Evolutionary conservation across 805 yeast species (phyloP).

Genomic region (Cyberlindnera mycetangii): DNA sequence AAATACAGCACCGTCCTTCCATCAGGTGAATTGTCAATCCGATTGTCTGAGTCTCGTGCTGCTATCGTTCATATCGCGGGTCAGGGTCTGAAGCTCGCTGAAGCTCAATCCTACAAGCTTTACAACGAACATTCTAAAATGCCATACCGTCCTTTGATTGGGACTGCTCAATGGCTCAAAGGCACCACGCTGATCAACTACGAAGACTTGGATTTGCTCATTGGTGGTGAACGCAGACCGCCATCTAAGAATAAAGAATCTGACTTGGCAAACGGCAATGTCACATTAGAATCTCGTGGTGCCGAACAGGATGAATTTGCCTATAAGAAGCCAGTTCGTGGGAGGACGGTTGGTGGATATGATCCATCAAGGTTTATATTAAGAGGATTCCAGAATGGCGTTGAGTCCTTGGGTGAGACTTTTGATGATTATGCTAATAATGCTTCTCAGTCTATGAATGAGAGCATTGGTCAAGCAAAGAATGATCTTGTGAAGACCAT

Average conservation of each 20-base stretch:
- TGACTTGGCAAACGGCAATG: conserved; percentile 46
- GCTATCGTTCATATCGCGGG: conserved; percentile 35
- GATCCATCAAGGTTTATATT: conserved; percentile 38
- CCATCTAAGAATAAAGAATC: conserved; percentile 58
- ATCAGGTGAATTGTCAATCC: conserved; percentile 56
- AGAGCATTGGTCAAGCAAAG: conserved; percentile 47
- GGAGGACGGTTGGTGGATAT: conserved; percentile 34
- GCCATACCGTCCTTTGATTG: conserved; percentile 77
- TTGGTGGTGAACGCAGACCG: conserved; percentile 76
- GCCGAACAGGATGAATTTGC: conserved; percentile 26
- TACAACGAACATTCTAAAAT: conserved; percentile 66
- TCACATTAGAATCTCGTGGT: conserved; percentile 21
- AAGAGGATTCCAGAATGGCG: conserved; percentile 48
- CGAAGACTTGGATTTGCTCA: conserved; percentile 58
- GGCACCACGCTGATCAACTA: conserved; percentile 64
- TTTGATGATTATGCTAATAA: conserved; percentile 56
- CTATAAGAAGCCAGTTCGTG: conserved; percentile 49
- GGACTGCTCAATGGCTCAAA: conserved; percentile 82
- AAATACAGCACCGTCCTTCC: conserved; percentile 44
- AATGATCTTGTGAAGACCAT: conserved; percentile 49
- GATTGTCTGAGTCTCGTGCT: conserved; percentile 54
- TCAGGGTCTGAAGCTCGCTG: conserved; percentile 1
- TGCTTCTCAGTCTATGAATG: conserved; percentile 52
- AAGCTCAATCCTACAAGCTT: conserved; percentile 47
- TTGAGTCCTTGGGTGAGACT: conserved; percentile 51